Percentiles rank a stretch among this genome's conserved stretches.
Evolutionary conservation across 768 basidiomycete genomes (phyloP).

Genomic region (Artomyces pyxidatus): DNA sequence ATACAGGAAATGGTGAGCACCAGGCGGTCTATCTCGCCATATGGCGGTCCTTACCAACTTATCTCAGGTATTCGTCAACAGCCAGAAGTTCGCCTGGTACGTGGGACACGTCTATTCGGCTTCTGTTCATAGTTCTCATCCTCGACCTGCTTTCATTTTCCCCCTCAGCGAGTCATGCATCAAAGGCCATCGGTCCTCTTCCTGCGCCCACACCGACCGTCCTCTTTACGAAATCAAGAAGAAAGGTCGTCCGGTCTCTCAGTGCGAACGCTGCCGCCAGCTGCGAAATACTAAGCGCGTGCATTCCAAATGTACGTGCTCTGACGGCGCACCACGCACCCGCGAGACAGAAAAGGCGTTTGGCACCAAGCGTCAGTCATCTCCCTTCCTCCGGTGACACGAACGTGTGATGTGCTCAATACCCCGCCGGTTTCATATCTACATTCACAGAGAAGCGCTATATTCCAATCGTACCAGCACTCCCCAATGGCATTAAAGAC

Average conservation of each 20-base stretch:
- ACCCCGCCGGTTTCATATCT: too few relatives aligned
- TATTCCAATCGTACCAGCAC: conserved; percentile 15
- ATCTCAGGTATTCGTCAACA: conserved; percentile 14
- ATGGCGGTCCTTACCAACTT: too few relatives aligned
- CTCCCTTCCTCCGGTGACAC: neutral
- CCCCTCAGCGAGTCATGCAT: conserved; percentile 15
- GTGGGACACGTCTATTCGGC: too few relatives aligned
- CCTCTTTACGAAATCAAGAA: conserved; percentile 17
- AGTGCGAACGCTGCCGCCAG: conserved; percentile 17
- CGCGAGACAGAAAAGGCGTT: conserved; percentile 13
- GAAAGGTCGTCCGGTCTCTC: conserved; percentile 17
- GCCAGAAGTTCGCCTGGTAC: conserved; percentile 17
- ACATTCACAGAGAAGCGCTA: conserved; percentile 18
- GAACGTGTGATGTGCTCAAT: too few relatives aligned
- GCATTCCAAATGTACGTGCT: conserved; percentile 17
- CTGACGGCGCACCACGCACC: conserved; percentile 3
- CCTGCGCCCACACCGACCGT: conserved; percentile 16
- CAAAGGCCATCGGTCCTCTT: conserved; percentile 18
- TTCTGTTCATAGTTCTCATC: neutral
- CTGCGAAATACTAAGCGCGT: conserved; percentile 14
- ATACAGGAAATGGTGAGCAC: too few relatives aligned
- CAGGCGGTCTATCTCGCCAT: too few relatives aligned
- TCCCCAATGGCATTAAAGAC: conserved; percentile 17
- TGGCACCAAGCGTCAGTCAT: conserved; percentile 16
- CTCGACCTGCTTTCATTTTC: neutral